Evolutionary conservation across 306 rosid species (phyloP).

Genomic region (Dalbergia cultrata): DNA sequence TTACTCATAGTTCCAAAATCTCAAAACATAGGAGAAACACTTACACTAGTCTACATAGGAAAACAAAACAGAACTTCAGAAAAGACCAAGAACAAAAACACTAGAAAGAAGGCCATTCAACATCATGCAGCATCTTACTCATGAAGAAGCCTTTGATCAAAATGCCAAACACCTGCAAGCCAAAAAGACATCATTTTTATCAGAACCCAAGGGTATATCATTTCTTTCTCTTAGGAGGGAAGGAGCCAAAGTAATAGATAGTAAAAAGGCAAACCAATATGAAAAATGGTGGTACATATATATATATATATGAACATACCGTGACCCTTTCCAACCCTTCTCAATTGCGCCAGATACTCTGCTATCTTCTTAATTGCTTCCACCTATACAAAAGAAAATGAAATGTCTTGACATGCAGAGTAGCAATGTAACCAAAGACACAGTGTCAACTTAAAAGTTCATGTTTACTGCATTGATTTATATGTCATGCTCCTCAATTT

Average conservation of each 20-base stretch:
- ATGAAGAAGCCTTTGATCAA: constrained; percentile 63
- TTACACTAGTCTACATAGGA: constrained; percentile 21
- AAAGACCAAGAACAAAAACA: not conserved
- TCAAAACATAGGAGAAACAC: constrained; percentile 28
- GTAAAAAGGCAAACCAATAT: not conserved
- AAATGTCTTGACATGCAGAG: not conserved
- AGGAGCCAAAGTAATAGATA: not conserved
- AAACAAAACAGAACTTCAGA: constrained; percentile 39
- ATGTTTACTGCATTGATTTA: not conserved
- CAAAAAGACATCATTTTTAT: constrained; percentile 36
- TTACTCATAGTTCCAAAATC: constrained; percentile 11
- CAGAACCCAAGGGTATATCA: not conserved
- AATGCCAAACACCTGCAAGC: constrained; percentile 69
- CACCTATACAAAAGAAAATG: constrained; percentile 45
- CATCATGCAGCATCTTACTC: constrained; percentile 46
- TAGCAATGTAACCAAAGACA: not conserved
- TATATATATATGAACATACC: constrained; percentile 46
- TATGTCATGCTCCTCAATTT: not conserved
- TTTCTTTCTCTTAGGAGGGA: constrained; percentile 9
- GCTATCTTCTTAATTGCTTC: constrained; percentile 63
- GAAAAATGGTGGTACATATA: not conserved
- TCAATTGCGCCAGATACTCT: constrained; percentile 61
- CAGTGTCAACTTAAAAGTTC: not conserved
- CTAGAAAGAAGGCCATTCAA: constrained; percentile 24
- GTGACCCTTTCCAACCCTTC: constrained; percentile 64